These are phyloP conservation scores for Lyophyllum atratum DNA, from an alignment of 768 basidiomycete genomes.

Conservation along the genomic window DNA sequence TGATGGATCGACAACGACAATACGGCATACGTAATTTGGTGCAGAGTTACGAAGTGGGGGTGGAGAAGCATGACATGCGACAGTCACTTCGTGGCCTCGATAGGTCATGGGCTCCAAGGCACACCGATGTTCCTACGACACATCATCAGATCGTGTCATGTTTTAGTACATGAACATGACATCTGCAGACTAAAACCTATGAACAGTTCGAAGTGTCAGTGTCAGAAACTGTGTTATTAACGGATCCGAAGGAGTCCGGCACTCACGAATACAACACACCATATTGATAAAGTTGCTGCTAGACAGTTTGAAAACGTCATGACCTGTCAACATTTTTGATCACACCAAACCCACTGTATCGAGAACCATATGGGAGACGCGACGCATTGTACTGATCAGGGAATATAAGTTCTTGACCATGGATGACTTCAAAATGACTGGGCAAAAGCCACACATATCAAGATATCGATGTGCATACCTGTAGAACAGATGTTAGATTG, in stretches of 20 bases:
- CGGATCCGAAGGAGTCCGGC: slow-evolving; percentile 9
- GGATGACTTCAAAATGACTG: no score
- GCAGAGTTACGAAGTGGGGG: background rate
- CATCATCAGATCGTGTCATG: slow-evolving; percentile 16
- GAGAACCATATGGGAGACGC: no score
- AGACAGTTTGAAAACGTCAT: background rate
- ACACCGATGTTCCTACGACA: slow-evolving; percentile 1
- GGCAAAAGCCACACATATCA: background rate
- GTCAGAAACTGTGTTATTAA: background rate
- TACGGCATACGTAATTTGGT: background rate
- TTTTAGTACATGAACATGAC: background rate
- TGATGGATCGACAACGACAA: slow-evolving; percentile 8
- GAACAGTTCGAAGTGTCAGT: background rate
- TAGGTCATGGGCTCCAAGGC: background rate
- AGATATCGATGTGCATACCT: background rate
- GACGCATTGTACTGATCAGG: background rate
- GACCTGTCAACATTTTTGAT: background rate
- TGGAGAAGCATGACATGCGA: background rate
- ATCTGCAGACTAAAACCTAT: background rate
- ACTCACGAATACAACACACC: background rate
- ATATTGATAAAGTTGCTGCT: background rate
- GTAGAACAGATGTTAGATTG: background rate
- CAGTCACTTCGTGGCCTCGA: background rate
- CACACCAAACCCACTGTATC: no score
- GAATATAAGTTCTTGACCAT: background rate